Conservation (phyloP, 352 stramenopile genomes). For the Globisporangium emineosum region DNA sequence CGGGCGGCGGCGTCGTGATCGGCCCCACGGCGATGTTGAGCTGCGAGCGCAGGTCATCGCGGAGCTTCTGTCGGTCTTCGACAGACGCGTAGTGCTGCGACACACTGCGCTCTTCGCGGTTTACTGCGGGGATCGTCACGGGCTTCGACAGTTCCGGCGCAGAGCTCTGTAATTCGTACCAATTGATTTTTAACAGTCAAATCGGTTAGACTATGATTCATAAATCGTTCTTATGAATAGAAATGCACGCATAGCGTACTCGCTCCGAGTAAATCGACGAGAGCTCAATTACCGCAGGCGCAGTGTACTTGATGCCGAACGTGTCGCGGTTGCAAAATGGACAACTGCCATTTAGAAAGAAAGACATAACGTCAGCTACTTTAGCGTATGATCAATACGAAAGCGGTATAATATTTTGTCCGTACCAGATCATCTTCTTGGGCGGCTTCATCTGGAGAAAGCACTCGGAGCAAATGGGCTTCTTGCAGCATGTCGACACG, state of each 20-base stretch:
- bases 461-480: slow-evolving; percentile 73
- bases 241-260: slow-evolving; percentile 15
- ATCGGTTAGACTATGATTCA: background rate
- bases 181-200: background rate
- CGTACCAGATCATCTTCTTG: slow-evolving; percentile 43
- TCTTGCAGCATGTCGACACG: slow-evolving; percentile 57
- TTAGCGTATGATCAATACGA: background rate
- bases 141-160: slow-evolving; percentile 18
- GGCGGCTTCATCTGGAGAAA: slow-evolving; percentile 61
- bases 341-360: slow-evolving; percentile 43
- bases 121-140: background rate
- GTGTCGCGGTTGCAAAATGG: slow-evolving; percentile 77
- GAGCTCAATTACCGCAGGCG: slow-evolving; percentile 40
- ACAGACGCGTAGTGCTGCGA: slow-evolving; percentile 60
- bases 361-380: background rate
- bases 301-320: slow-evolving; percentile 54
- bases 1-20: slow-evolving; percentile 49
- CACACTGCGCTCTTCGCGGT: slow-evolving; percentile 29
- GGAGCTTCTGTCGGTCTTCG: slow-evolving; percentile 67
- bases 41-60: slow-evolving; percentile 70
- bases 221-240: background rate
- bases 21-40: slow-evolving; percentile 55
- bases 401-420: background rate
- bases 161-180: background rate
- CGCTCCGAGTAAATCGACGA: slow-evolving; percentile 41